phyloP scores from a whole-genome alignment of 805 yeast species.

The Monosporozyma aquatica region DNA sequence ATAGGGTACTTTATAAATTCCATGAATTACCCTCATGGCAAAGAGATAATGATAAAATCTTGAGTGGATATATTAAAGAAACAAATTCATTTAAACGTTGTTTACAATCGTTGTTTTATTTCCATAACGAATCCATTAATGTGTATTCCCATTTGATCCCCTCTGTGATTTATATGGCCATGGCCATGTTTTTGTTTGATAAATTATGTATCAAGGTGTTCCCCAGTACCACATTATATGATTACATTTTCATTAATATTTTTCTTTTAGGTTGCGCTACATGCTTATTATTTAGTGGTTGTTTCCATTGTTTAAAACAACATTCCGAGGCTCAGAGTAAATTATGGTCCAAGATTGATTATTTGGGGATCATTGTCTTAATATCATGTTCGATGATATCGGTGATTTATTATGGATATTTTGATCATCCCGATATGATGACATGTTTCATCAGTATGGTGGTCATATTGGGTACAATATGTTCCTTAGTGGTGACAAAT shows the following conservation, averaged over 20 bases:
- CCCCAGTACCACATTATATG: constrained; percentile 35
- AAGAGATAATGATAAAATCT: constrained; percentile 58
- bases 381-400: constrained; percentile 57
- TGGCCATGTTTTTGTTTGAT: constrained; percentile 23
- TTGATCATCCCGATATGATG: constrained; percentile 29
- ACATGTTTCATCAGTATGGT: constrained; percentile 34
- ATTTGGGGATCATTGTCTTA: constrained; percentile 62
- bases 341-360: constrained; percentile 63
- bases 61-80: constrained; percentile 54
- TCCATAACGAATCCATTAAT: constrained; percentile 67
- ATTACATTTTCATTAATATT: constrained; percentile 41
- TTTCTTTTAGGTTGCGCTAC: constrained; percentile 49
- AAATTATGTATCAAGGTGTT: constrained; percentile 26
- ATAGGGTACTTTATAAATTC: constrained; percentile 23
- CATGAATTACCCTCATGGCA: constrained; percentile 67
- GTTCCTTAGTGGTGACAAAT: constrained; percentile 55
- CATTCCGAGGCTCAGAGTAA: constrained; percentile 49
- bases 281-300: constrained; percentile 56
- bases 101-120: constrained; percentile 39
- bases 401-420: constrained; percentile 38
- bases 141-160: constrained; percentile 58
- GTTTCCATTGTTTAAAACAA: constrained; percentile 58
- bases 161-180: constrained; percentile 23
- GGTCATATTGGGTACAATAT: constrained; percentile 45
- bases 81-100: constrained; percentile 41